Conservation (phyloP, 306 rosid species). For the Vigna trinervia region DNA sequence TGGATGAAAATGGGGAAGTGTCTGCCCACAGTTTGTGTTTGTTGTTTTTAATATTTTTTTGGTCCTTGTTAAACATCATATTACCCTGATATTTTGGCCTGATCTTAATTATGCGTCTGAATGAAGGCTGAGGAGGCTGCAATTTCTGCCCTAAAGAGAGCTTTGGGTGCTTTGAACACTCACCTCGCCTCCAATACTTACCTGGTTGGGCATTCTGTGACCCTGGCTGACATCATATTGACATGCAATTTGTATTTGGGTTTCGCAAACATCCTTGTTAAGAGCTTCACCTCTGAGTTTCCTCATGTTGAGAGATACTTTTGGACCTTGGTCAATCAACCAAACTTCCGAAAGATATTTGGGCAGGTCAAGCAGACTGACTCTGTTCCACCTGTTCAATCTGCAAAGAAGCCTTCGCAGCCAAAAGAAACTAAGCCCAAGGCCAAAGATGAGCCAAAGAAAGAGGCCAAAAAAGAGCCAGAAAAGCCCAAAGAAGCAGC, state of each 20-base stretch:
- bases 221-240: conserved; percentile 80
- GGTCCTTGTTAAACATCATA: not conserved
- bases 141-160: conserved; percentile 62
- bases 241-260: conserved; percentile 63
- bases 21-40: not conserved
- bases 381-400: conserved; percentile 51
- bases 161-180: conserved; percentile 65
- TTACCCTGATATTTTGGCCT: not conserved
- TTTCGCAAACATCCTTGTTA: conserved; percentile 53
- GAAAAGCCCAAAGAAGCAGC: conserved; percentile 58
- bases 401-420: conserved; percentile 75
- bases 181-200: conserved; percentile 76
- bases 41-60: not conserved
- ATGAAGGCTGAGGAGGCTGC: conserved; percentile 77
- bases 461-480: conserved; percentile 47
- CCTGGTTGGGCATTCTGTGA: conserved; percentile 80
- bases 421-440: conserved; percentile 75
- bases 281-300: conserved; percentile 78
- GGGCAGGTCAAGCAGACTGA: conserved; percentile 81
- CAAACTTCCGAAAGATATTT: conserved; percentile 72
- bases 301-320: conserved; percentile 93
- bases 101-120: conserved; percentile 20
- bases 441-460: conserved; percentile 70
- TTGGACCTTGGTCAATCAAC: conserved; percentile 94
- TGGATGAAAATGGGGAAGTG: conserved; percentile 2